Evolutionary conservation across 495 filamentous ascomycete genomes (phyloP), one percentile per base, ranked within the genome.

Genomic region (Bombardia bombarda): DNA sequence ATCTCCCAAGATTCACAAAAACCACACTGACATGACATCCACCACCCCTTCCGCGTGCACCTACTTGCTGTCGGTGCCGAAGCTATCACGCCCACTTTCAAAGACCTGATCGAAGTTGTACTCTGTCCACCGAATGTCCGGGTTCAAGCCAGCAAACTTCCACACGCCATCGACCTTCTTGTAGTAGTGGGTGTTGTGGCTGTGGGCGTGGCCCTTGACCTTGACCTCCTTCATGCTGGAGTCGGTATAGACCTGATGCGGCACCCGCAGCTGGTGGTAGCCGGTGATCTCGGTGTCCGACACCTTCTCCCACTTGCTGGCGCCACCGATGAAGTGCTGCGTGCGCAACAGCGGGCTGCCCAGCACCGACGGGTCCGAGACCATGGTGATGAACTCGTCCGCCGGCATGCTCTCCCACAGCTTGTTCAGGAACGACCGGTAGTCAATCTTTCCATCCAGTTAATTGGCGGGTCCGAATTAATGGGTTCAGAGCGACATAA

Each of bases 111-210:
- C 65, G 50, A 85, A 86, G 33, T 84, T 78, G 53, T 80, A 76
- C 70, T 90, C 86, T 48, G 62, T 67, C 82, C 81, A 90, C 32
- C 79, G 63, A 43, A 90, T 83, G 37, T 77, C 68, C 1, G 86
- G 85, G 55, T 70, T 67, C 39, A 90, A 63, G 1, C 86, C 85
- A 1, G 84, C 83, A 61, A 88, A 86, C 66, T 88, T 90, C 86
- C 86, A 90, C 44, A 79, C 76, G 4, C 83, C 83, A 50, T 86
- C 65, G 17, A 86, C 66, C 72, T 84, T 87, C 42, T 68, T 70
- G 61, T 89, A 89, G 59, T 76, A 84, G 57, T 85, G 79, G 50
- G 74, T 73, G 58, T 83, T 85, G 43, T 77, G 79, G 40, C 74
- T 77, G 64, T 90, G 84, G 13, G 73, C 76, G 53, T 89, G 84